Base-by-base conservation (phyloP, 306 rosid species). In the Argentina anserina region DNA sequence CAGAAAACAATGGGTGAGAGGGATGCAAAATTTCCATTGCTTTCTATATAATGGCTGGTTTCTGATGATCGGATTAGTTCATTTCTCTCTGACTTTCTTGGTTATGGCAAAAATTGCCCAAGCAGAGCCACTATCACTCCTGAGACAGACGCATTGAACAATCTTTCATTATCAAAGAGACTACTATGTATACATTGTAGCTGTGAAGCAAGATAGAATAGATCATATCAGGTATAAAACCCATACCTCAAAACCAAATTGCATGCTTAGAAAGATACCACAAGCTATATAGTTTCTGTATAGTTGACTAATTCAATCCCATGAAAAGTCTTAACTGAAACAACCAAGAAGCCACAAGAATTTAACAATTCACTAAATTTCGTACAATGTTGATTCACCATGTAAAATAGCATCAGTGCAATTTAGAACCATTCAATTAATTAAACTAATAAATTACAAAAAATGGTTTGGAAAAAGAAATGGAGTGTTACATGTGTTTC, bases 81-180 rank as follows among this genome's bases (percentile, higher is more conserved):
- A 86, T 82, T 85, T 89, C 84, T 87, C 89, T 46, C 74, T 86
- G 59, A 86, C 65, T 63, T 88, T 90, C 81, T 87, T 86, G 79
- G 88, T 59, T 31, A 90, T 63, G 67, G 86, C 89, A 42, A 84
- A 77, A 62, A 84, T 81, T 1, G 79, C 61, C 89, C 93, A 2
- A 75, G 83, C 72, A 86, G 46, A 60, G 88, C 93, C 67, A 88
- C 90, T 25, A 81, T 49, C 74, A 86, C 74, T 37, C 82, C 82
- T 28, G 93, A 92, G 9, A 90, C 86, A 20, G 88, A 71, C 86
- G 86, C n/a, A 96, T 93, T 23, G 86, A 92, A 28, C 94, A 91
- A 52, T 89, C 97, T 69, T 88, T 92, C 97, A 89, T 85, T 40
- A 92, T 88, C 50, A 90, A 93, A 4, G 96, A 88, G 66, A 88